Evolutionary conservation across 495 filamentous ascomycete genomes (phyloP).

Genomic region (Penicillium diatomitis): DNA sequence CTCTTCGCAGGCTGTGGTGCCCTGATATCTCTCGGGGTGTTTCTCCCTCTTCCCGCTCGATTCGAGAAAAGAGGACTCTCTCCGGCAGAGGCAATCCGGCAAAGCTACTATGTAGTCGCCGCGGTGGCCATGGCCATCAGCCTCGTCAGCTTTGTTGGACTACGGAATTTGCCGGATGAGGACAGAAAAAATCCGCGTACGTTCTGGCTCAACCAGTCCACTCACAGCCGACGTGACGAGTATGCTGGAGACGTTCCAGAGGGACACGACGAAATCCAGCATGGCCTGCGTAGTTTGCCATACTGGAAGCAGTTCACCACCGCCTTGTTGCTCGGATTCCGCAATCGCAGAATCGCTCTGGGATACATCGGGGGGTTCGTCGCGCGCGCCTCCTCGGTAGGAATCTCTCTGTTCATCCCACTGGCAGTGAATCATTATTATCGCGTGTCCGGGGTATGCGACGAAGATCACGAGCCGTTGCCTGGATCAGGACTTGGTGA

Average conservation of each 20-base stretch:
- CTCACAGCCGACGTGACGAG: neutral
- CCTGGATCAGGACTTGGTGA: slow-evolving; percentile 45
- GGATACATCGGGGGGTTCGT: slow-evolving; percentile 94
- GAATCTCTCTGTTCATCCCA: slow-evolving; percentile 88
- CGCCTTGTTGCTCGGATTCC: slow-evolving; percentile 65
- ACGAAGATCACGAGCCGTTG: slow-evolving; percentile 44
- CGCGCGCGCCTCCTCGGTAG: slow-evolving; percentile 89
- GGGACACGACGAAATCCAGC: neutral
- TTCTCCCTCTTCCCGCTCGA: slow-evolving; percentile 76
- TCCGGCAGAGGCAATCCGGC: slow-evolving; percentile 57
- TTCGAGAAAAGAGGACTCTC: slow-evolving; percentile 60
- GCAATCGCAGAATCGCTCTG: slow-evolving; percentile 65
- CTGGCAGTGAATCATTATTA: slow-evolving; percentile 87
- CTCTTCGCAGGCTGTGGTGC: slow-evolving; percentile 89
- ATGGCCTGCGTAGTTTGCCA: slow-evolving; percentile 8
- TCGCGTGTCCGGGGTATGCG: slow-evolving; percentile 68
- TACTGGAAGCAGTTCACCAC: slow-evolving; percentile 43
- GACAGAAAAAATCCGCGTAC: slow-evolving; percentile 60
- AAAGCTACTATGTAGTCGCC: slow-evolving; percentile 81
- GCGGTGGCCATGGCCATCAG: slow-evolving; percentile 61
- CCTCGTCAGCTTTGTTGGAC: slow-evolving; percentile 66
- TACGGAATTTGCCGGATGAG: slow-evolving; percentile 69
- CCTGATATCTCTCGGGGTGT: slow-evolving; percentile 67
- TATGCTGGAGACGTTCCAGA: neutral
- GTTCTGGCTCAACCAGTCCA: slow-evolving; percentile 15